Conservation (phyloP, 2,329 filamentous ascomycete species). For the Fusarium mexicanum region DNA sequence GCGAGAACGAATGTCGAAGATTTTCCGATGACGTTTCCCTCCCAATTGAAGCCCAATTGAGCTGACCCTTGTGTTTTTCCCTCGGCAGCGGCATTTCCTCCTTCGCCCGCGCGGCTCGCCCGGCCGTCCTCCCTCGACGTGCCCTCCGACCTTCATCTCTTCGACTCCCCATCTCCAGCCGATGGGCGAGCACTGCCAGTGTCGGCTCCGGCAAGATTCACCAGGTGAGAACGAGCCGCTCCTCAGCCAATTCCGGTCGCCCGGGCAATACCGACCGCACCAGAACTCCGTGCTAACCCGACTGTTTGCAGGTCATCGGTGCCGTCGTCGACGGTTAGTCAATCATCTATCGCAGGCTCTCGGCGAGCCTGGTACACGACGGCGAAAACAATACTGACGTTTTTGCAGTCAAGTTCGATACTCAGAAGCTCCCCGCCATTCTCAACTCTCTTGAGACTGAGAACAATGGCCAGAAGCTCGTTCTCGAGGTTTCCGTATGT, state of each 20-base stretch:
- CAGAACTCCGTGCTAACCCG: constrained; percentile 35
- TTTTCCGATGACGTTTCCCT: constrained; percentile 32
- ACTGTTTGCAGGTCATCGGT: constrained; percentile 84
- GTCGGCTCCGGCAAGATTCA: constrained; percentile 74
- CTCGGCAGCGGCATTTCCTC: constrained; percentile 71
- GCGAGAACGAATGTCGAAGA: constrained; percentile 44
- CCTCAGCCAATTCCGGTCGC: constrained; percentile 36
- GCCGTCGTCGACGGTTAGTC: constrained; percentile 96
- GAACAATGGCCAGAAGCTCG: constrained; percentile 93
- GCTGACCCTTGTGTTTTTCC: constrained; percentile 46
- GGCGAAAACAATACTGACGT: constrained; percentile 38
- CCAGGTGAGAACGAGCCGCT: constrained; percentile 61
- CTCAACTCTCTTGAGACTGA: constrained; percentile 93
- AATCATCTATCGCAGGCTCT: constrained; percentile 34
- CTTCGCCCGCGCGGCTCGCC: constrained; percentile 70
- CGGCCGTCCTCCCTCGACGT: constrained; percentile 66
- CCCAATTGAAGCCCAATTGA: constrained; percentile 63
- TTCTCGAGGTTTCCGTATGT: constrained; percentile 94
- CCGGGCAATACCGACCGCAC: constrained; percentile 23
- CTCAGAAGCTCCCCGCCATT: constrained; percentile 92
- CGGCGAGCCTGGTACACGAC: constrained; percentile 5
- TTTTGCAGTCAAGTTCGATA: constrained; percentile 91
- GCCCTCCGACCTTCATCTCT: constrained; percentile 65
- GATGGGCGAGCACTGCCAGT: constrained; percentile 67
- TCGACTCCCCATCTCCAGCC: constrained; percentile 64